phyloP scores from a whole-genome alignment of 2,329 filamentous ascomycete species.

The Aureobasidium sp. region DNA sequence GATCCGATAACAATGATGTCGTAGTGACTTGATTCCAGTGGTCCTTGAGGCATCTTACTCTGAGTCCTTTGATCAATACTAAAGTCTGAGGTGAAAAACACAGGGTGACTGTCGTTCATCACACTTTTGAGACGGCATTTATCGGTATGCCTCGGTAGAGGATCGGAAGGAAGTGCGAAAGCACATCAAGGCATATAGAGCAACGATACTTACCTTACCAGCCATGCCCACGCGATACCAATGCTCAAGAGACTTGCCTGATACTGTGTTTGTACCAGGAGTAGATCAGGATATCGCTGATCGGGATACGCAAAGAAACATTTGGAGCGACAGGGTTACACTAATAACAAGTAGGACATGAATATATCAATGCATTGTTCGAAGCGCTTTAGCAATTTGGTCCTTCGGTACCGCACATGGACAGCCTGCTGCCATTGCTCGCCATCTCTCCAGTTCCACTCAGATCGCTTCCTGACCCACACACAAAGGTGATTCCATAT shows the following conservation, averaged over 20 bases:
- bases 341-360: background rate
- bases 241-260: too few species aligned
- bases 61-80: too few species aligned
- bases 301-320: background rate
- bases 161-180: background rate
- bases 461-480: background rate
- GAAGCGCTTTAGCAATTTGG: background rate
- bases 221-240: too few species aligned
- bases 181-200: background rate
- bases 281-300: background rate
- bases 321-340: background rate
- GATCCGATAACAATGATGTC: conserved; percentile 50
- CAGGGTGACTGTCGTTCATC: too few species aligned
- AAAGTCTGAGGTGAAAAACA: too few species aligned
- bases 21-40: conserved; percentile 12
- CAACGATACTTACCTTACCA: too few species aligned
- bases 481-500: background rate
- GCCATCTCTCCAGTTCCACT: too few species aligned
- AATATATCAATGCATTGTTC: background rate
- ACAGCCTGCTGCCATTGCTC: background rate
- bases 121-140: too few species aligned
- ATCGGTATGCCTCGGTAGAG: background rate
- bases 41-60: background rate
- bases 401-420: background rate
- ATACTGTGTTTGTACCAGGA: too few species aligned